These are phyloP conservation scores for Saprolegnia parasitica DNA, from an alignment of 352 stramenopile genomes.

Conservation along the genomic window DNA sequence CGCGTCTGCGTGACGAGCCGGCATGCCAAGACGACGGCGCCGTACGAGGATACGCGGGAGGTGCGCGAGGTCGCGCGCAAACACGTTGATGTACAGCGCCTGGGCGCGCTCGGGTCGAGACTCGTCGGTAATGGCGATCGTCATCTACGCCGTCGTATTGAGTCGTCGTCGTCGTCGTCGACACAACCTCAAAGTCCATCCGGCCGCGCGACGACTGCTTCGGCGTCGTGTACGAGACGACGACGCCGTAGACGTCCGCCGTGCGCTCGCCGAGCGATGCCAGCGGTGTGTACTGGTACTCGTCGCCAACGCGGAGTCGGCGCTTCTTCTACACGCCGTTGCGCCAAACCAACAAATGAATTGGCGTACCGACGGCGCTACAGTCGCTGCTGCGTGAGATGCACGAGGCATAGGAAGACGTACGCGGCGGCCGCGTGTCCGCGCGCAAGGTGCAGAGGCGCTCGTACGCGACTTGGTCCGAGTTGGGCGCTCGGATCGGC, in stretches of 20 bases:
- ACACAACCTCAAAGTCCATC: constrained; percentile 15
- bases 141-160: constrained; percentile 24
- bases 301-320: background rate
- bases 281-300: constrained; percentile 18
- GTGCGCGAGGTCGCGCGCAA: background rate
- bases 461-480: background rate
- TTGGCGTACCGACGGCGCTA: background rate
- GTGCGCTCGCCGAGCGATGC: background rate
- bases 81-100: constrained; percentile 26
- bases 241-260: constrained; percentile 16
- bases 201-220: background rate
- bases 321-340: constrained; percentile 13
- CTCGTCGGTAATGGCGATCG: constrained; percentile 27
- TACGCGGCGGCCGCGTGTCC: background rate
- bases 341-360: background rate
- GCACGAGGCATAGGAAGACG: background rate
- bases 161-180: background rate
- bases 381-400: background rate
- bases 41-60: constrained; percentile 18
- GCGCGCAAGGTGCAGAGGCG: background rate
- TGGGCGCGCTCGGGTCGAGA: background rate
- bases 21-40: no score
- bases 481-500: background rate
- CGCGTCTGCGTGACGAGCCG: no score
- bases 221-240: constrained; percentile 22